Conservation (phyloP, 495 filamentous ascomycete species). For the Aspergillus biplanus region DNA sequence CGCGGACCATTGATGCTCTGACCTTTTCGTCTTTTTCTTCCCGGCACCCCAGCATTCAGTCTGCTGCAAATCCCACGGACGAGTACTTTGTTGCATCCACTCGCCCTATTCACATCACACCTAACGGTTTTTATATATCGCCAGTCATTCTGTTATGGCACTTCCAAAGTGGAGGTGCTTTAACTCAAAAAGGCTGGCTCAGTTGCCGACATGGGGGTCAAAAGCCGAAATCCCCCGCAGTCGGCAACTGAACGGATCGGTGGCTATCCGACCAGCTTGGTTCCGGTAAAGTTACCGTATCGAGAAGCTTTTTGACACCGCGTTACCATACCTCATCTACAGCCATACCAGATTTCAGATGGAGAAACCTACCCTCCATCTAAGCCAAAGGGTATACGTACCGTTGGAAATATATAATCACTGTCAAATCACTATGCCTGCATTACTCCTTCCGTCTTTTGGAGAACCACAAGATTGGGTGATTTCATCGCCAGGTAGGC, state of each 20-base stretch:
- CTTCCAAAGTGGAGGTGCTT: not conserved
- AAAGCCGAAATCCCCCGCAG: slow-evolving; percentile 31
- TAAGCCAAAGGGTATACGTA: not conserved
- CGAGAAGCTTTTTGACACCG: not conserved
- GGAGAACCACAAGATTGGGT: no score
- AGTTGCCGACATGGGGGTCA: slow-evolving; percentile 25
- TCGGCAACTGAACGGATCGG: slow-evolving; percentile 32
- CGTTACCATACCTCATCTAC: slow-evolving; percentile 15
- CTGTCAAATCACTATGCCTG: no score
- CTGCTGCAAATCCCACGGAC: no score
- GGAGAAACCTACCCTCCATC: not conserved
- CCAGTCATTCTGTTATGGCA: no score
- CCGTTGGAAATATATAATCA: not conserved
- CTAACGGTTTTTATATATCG: no score
- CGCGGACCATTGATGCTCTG: no score
- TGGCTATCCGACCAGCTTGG: slow-evolving; percentile 5
- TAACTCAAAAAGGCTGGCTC: slow-evolving; percentile 16
- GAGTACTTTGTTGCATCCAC: no score
- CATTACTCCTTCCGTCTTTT: no score
- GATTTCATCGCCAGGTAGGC: no score
- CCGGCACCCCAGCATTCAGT: no score
- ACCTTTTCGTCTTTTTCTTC: no score
- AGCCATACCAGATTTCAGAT: not conserved
- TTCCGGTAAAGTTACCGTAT: slow-evolving; percentile 15
- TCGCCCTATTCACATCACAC: no score